These are phyloP conservation scores for Cladophialophora exuberans DNA, from an alignment of 2,329 filamentous ascomycete species.

Conservation along the genomic window DNA sequence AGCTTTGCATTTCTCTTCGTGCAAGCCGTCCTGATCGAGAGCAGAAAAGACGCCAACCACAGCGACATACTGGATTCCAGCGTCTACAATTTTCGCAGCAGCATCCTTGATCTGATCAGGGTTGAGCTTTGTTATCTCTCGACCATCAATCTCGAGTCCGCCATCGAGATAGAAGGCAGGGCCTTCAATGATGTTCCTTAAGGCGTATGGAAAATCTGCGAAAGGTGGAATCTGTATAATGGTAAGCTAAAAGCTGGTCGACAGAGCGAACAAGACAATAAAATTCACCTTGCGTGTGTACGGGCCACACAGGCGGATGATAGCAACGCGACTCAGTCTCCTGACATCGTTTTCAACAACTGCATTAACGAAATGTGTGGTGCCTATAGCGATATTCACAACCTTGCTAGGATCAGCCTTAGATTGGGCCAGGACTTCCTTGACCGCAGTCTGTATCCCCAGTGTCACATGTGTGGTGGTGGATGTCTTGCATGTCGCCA, in stretches of 20 bases:
- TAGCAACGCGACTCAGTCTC: conserved; percentile 50
- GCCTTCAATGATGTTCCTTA: conserved; percentile 48
- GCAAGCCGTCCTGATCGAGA: conserved; percentile 46
- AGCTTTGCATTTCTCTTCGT: conserved; percentile 46
- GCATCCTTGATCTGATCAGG: conserved; percentile 43
- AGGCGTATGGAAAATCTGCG: conserved; percentile 49
- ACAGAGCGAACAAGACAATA: background rate
- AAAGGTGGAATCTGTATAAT: conserved; percentile 46
- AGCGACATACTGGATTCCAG: conserved; percentile 45
- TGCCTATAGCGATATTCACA: conserved; percentile 55
- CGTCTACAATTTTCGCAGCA: conserved; percentile 40
- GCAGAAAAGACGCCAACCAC: conserved; percentile 54
- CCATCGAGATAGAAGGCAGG: conserved; percentile 49
- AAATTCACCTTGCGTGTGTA: conserved; percentile 44
- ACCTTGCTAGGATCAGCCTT: conserved; percentile 45
- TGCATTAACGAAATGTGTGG: conserved; percentile 56
- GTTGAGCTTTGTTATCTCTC: conserved; percentile 47
- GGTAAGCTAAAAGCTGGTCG: conserved; percentile 6
- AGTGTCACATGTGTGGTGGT: conserved; percentile 56
- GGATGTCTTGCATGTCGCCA: conserved; percentile 54
- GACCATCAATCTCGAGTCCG: conserved; percentile 54
- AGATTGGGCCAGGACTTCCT: conserved; percentile 46
- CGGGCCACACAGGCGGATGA: conserved; percentile 51
- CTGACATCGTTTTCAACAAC: conserved; percentile 51
- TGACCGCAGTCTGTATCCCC: conserved; percentile 54